phyloP scores from a whole-genome alignment of 495 filamentous ascomycete genomes.

The Aspergillus wentii region DNA sequence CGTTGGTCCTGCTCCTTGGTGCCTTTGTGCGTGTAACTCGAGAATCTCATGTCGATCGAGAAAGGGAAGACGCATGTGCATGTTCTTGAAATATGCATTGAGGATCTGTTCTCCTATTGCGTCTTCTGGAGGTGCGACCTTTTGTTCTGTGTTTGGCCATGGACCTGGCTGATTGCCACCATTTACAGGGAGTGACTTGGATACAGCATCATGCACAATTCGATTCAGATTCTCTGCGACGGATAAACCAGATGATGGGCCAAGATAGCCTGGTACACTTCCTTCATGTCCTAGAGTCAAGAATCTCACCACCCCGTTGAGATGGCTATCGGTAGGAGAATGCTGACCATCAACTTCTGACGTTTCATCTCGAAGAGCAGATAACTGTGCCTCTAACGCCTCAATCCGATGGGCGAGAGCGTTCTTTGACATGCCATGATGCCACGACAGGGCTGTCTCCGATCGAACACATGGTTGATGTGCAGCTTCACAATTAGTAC shows the following conservation, averaged over 20 bases:
- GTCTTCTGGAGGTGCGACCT: conserved; percentile 28
- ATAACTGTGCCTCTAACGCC: conserved; percentile 15
- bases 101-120: conserved; percentile 25
- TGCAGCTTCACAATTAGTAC: conserved; percentile 18
- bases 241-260: conserved; percentile 31
- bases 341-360: neutral
- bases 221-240: conserved; percentile 30
- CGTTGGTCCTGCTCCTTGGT: conserved; percentile 12
- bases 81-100: conserved; percentile 33
- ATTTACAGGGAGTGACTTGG: conserved; percentile 25
- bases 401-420: conserved; percentile 20
- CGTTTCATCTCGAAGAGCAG: conserved; percentile 1
- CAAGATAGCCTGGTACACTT: conserved; percentile 25
- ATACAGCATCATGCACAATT: conserved; percentile 31
- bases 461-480: conserved; percentile 14
- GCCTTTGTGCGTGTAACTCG: conserved; percentile 24
- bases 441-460: conserved; percentile 17
- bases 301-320: conserved; percentile 14
- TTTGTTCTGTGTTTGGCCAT: conserved; percentile 13
- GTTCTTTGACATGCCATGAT: conserved; percentile 25
- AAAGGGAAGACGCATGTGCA: conserved; percentile 35
- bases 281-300: conserved; percentile 25
- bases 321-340: neutral
- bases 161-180: conserved; percentile 13
- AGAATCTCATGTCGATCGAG: conserved; percentile 29